Evolutionary conservation across 495 filamentous ascomycete species (phyloP).

Genomic region (Wilcoxina mikolae): DNA sequence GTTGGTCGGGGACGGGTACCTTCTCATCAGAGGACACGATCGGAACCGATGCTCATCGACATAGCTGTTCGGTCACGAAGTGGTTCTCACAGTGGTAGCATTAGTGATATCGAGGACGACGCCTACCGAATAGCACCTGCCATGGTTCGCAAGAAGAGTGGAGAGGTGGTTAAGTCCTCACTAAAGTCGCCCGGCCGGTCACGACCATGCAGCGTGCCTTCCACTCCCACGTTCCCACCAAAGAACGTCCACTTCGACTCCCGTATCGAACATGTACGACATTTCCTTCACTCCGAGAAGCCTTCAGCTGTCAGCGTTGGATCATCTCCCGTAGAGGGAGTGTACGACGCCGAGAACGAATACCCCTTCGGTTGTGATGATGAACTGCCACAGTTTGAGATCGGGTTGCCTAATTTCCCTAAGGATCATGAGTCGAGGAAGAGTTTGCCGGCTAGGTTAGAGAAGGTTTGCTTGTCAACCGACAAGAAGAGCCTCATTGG

Average conservation of each 20-base stretch:
- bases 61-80: slow-evolving; percentile 34
- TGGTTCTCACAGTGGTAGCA: slow-evolving; percentile 12
- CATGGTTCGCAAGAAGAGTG: slow-evolving; percentile 96
- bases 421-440: slow-evolving; percentile 47
- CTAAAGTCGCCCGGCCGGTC: slow-evolving; percentile 60
- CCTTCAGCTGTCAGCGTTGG: slow-evolving; percentile 89
- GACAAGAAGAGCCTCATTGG: slow-evolving; percentile 79
- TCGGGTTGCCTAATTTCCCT: slow-evolving; percentile 71
- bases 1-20: not conserved
- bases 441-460: slow-evolving; percentile 54
- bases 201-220: slow-evolving; percentile 90
- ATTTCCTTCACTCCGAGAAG: slow-evolving; percentile 84
- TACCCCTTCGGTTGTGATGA: slow-evolving; percentile 65
- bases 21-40: slow-evolving; percentile 30
- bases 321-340: slow-evolving; percentile 73
- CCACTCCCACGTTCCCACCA: slow-evolving; percentile 71
- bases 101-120: slow-evolving; percentile 43
- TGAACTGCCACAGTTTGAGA: slow-evolving; percentile 65
- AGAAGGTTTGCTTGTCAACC: slow-evolving; percentile 67
- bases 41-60: slow-evolving; percentile 42
- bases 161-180: slow-evolving; percentile 87
- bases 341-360: slow-evolving; percentile 64
- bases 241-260: slow-evolving; percentile 96
- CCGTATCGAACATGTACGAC: slow-evolving; percentile 82
- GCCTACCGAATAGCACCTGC: slow-evolving; percentile 51